phyloP scores from a whole-genome alignment of 169 alveolate species.

The Plasmodium gonderi region DNA sequence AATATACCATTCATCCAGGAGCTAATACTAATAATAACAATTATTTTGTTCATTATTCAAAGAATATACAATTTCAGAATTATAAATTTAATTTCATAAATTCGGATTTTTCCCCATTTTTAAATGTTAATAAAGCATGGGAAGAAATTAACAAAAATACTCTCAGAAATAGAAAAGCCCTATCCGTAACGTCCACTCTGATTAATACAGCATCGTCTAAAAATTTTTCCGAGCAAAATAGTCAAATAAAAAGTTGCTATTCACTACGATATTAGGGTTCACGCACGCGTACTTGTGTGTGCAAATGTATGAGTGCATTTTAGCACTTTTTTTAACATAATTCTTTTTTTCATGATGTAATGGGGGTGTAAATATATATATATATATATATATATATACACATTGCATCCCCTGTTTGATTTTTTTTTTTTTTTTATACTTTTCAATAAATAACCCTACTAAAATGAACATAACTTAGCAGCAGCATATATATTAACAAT shows the following conservation, averaged over 20 bases:
- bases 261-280: conserved; percentile 5
- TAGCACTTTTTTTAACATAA: too few relatives aligned
- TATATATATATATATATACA: too few relatives aligned
- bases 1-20: conserved; percentile 87
- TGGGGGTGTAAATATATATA: too few relatives aligned
- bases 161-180: conserved; percentile 33
- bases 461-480: too few relatives aligned
- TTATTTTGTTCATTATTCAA: conserved; percentile 81
- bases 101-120: conserved; percentile 75
- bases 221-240: conserved; percentile 11
- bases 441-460: too few relatives aligned
- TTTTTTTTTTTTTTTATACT: too few relatives aligned
- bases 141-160: conserved; percentile 77
- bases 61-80: conserved; percentile 73
- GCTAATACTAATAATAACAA: conserved; percentile 83
- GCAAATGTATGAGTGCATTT: not conserved
- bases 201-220: conserved; percentile 28
- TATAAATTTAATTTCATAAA: conserved; percentile 23
- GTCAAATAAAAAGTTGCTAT: conserved; percentile 36
- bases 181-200: conserved; percentile 44
- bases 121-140: conserved; percentile 85
- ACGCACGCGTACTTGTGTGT: not conserved
- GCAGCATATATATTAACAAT: too few relatives aligned
- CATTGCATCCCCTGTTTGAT: too few relatives aligned
- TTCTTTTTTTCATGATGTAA: not conserved